A percentile compares a stretch with the other conserved stretches of the same genome.
Conservation (phyloP, 805 yeast species). For the Starmerella geochares region DNA sequence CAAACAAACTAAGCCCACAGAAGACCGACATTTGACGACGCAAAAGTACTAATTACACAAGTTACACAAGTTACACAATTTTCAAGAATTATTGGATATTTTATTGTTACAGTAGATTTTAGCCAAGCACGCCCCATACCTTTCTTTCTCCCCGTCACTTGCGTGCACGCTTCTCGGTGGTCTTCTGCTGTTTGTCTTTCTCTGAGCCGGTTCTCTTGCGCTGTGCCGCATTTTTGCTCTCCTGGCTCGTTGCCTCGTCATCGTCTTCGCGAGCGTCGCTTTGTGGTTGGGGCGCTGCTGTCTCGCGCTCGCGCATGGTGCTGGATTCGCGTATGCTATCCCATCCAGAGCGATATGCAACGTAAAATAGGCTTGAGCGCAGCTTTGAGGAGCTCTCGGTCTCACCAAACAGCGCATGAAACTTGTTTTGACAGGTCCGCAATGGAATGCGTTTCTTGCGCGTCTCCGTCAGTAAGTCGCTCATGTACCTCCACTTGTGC, state of each 20-base stretch:
- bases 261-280: neutral
- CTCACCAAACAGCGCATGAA: slow-evolving; percentile 45
- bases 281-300: neutral
- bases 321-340: slow-evolving; percentile 15
- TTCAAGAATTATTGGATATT: no score
- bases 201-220: neutral
- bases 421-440: slow-evolving; percentile 46
- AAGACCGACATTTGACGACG: no score
- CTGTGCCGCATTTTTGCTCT: neutral
- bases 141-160: no score
- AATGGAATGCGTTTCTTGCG: slow-evolving; percentile 40
- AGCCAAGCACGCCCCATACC: no score
- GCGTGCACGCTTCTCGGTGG: no score
- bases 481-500: slow-evolving; percentile 51
- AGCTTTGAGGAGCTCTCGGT: slow-evolving; percentile 41
- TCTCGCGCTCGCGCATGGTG: slow-evolving; percentile 1
- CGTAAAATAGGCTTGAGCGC: slow-evolving; percentile 47
- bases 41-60: no score
- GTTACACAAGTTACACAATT: no score
- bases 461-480: slow-evolving; percentile 31
- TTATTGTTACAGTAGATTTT: no score
- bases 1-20: no score
- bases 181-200: no score
- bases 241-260: neutral
- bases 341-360: slow-evolving; percentile 43